phyloP scores from a whole-genome alignment of 2,329 filamentous ascomycete genomes.

The Fusarium sp. region DNA sequence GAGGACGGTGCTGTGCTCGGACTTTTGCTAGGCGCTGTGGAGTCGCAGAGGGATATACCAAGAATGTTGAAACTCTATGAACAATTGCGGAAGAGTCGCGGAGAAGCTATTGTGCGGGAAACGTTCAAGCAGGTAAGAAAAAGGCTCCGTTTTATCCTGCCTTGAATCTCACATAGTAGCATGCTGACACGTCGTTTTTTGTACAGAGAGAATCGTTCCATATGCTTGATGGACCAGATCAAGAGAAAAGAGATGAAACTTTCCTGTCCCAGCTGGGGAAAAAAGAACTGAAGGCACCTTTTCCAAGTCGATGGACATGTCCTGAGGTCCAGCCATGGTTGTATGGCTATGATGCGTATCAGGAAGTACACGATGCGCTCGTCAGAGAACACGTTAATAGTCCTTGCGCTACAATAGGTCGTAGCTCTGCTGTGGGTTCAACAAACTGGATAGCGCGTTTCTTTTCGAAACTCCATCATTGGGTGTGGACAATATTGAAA shows the following conservation, averaged over 20 bases:
- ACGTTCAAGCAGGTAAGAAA: conserved; percentile 62
- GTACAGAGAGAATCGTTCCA: conserved; percentile 63
- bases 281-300: conserved; percentile 61
- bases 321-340: conserved; percentile 72
- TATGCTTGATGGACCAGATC: conserved; percentile 47
- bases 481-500: not conserved
- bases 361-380: not conserved
- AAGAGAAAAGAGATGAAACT: conserved; percentile 63
- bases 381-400: not conserved
- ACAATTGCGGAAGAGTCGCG: conserved; percentile 59
- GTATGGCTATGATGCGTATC: conserved; percentile 68
- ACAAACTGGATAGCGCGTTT: conserved; percentile 1
- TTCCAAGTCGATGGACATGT: conserved; percentile 69
- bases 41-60: conserved; percentile 58
- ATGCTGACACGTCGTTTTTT: not conserved
- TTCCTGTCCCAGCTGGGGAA: conserved; percentile 67
- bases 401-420: not conserved
- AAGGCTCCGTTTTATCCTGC: not conserved
- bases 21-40: conserved; percentile 64
- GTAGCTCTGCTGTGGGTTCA: not conserved
- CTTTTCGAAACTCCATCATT: not conserved
- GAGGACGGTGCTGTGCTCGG: conserved; percentile 77
- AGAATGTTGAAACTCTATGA: conserved; percentile 60
- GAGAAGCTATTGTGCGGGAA: conserved; percentile 68
- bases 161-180: no score